These are phyloP conservation scores for Collybia sp. DNA, from an alignment of 768 basidiomycete genomes.

Conservation along the genomic window DNA sequence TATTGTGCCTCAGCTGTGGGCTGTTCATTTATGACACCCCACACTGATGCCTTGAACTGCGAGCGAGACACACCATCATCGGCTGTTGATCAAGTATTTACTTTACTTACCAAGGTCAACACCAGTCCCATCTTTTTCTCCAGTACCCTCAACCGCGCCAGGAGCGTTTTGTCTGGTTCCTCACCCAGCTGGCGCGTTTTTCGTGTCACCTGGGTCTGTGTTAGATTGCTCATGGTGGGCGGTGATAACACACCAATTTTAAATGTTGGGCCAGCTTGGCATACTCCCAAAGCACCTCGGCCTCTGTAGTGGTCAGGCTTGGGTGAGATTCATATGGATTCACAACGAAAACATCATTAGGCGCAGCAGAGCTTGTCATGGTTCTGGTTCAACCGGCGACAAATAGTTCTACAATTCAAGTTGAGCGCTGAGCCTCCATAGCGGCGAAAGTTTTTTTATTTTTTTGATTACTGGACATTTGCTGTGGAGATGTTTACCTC, in stretches of 20 bases:
- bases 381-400: slow-evolving; percentile 8
- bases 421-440: too few species aligned
- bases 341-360: slow-evolving; percentile 40
- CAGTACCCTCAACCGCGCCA: slow-evolving; percentile 71
- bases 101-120: slow-evolving; percentile 70
- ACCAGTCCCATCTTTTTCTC: slow-evolving; percentile 97
- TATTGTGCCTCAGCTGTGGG: slow-evolving; percentile 27
- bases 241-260: slow-evolving; percentile 52
- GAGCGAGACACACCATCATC: slow-evolving; percentile 3
- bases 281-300: slow-evolving; percentile 89
- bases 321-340: slow-evolving; percentile 79
- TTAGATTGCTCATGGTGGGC: neutral
- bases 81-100: neutral
- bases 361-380: slow-evolving; percentile 18
- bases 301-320: slow-evolving; percentile 61
- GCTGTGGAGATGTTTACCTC: too few species aligned
- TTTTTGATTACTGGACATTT: too few species aligned
- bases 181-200: slow-evolving; percentile 69
- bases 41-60: slow-evolving; percentile 95
- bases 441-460: too few species aligned
- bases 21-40: slow-evolving; percentile 88
- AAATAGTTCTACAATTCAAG: too few species aligned
- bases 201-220: slow-evolving; percentile 45
- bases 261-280: slow-evolving; percentile 81
- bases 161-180: slow-evolving; percentile 72